These are phyloP conservation scores for Suillus hirtellus DNA, from an alignment of 768 basidiomycete species.

Conservation along the genomic window DNA sequence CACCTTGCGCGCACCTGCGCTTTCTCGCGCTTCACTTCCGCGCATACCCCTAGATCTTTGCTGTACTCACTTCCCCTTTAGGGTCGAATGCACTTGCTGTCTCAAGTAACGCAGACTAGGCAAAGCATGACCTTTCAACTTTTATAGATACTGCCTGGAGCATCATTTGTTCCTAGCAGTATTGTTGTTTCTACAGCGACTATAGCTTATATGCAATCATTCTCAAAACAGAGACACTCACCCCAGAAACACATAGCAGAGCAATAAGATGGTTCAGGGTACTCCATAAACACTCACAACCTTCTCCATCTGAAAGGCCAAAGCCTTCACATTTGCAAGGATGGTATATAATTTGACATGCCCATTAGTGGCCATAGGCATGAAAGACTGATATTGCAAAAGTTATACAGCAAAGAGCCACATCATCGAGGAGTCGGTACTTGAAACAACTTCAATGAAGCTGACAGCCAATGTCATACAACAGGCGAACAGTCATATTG, in stretches of 20 bases:
- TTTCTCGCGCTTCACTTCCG: no score
- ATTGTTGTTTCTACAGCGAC: no score
- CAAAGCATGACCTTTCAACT: no score
- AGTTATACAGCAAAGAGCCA: background rate
- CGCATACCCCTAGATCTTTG: no score
- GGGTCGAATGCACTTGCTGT: no score
- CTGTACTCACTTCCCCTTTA: no score
- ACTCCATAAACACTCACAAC: constrained; percentile 30
- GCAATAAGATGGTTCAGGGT: constrained; percentile 21
- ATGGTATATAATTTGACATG: constrained; percentile 12
- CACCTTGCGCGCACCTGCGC: no score
- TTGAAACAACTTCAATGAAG: constrained; percentile 20
- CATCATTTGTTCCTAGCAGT: no score
- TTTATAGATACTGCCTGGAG: no score
- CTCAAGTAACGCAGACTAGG: no score
- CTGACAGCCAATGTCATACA: constrained; percentile 31
- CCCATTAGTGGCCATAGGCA: constrained; percentile 11
- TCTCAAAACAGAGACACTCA: constrained; percentile 13
- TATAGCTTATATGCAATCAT: background rate
- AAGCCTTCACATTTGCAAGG: constrained; percentile 15
- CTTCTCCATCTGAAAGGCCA: constrained; percentile 32
- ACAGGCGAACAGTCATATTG: constrained; percentile 14
- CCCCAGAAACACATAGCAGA: constrained; percentile 20
- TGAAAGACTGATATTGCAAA: constrained; percentile 11
- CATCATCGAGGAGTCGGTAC: constrained; percentile 8